These are phyloP conservation scores for Nematodospora valgi DNA, from an alignment of 805 yeast species.

Conservation along the genomic window DNA sequence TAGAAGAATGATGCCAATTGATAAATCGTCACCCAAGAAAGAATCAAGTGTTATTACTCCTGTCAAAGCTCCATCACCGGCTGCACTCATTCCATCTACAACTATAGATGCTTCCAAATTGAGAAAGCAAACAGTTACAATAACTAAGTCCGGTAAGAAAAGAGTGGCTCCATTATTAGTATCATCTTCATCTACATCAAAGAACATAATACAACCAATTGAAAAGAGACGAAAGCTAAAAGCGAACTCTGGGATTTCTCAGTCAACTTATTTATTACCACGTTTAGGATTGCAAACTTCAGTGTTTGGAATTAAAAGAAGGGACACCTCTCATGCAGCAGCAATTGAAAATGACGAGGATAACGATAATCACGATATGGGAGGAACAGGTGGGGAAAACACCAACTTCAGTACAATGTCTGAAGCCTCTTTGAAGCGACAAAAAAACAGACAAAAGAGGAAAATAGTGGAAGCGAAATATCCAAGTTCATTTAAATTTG, in stretches of 20 bases:
- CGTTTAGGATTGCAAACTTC: conserved; percentile 61
- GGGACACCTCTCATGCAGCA: conserved; percentile 7
- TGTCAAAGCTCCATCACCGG: not conserved
- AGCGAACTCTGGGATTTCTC: conserved; percentile 34
- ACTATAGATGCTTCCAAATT: conserved; percentile 7
- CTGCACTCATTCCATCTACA: not conserved
- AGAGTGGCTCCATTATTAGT: conserved; percentile 70
- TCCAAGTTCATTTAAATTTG: conserved; percentile 32
- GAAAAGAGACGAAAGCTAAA: conserved; percentile 6
- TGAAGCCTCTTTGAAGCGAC: conserved; percentile 28
- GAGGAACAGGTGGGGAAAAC: conserved; percentile 14
- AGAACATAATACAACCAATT: not conserved
- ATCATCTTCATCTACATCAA: conserved; percentile 32
- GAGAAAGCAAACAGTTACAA: conserved; percentile 45
- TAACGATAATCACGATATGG: conserved; percentile 50
- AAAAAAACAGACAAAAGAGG: conserved; percentile 28
- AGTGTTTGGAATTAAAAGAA: conserved; percentile 50
- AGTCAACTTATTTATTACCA: conserved; percentile 52
- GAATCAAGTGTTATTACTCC: not conserved
- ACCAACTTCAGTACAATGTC: conserved; percentile 17
- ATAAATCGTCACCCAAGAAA: conserved; percentile 15
- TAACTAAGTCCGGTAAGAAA: conserved; percentile 74
- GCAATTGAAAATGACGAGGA: conserved; percentile 28
- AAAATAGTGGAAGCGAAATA: conserved; percentile 29
- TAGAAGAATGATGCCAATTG: conserved; percentile 9